Evolutionary conservation across 2,329 filamentous ascomycete genomes (phyloP), one percentile per base, ranked within the genome.

Genomic region (Endothia cerciana): DNA sequence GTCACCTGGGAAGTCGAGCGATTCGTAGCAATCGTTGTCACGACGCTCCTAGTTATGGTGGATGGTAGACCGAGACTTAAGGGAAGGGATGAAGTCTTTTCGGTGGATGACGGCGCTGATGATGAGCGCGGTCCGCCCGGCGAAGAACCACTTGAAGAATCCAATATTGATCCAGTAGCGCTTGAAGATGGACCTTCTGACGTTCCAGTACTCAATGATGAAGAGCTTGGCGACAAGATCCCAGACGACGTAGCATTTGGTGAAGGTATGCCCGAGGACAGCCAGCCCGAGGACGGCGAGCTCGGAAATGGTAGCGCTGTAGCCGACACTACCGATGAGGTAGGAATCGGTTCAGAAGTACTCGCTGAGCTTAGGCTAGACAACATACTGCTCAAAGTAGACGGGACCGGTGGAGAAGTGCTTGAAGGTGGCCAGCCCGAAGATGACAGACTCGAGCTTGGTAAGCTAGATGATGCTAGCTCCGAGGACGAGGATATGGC

Each of bases 21-120:
- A 41, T 64, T 64, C 17, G 65, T 67, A 19, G 62, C 62, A 28
- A 67, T 51, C 2, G 51, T 61, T 33, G 57, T 45, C 49, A 58
- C 30, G 38, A 40, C 13, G 40, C 62, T 64, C 22, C 62, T 60
- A 17, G 62, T 64, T 4, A 41, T 28, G 17, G 65, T 64, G 13
- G 40, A 15, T 1, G 65, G 62, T 2, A 64, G 28, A 15, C 57
- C 57, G 10, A 45, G 17, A 57, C 47, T 43, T 7, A 22, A 19
- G 47, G 40, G 33, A n/a, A 47, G 49, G n/a, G 51, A 15, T 2
- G 47, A 28, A 15, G 17, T 11, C n/a, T 8, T 22, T 22, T 22
- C 47, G 11, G 25, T n/a, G 5, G 43, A 47, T 22, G 15, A 22
- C 28, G 22, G 47, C 2, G 30, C 38, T 33, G 8, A 22, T 15